Base-by-base conservation (phyloP, 2,329 filamentous ascomycete species). In the Aspergillus udagawae region DNA sequence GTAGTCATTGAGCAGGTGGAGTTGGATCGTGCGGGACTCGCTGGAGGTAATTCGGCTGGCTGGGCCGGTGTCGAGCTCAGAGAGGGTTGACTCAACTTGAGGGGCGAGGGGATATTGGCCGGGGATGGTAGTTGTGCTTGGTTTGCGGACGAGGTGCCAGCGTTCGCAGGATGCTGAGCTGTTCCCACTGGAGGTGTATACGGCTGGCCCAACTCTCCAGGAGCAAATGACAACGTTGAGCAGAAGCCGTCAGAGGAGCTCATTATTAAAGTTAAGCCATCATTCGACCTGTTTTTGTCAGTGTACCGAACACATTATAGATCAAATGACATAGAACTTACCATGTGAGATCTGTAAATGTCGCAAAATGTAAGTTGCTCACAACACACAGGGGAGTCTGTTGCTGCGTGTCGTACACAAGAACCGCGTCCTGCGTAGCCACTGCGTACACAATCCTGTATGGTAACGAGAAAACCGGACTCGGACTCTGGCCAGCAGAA, bases 181-280 rank as follows among this genome's bases (percentile, higher is more conserved):
- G 61, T 54, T 66, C 67, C 69, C 63, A 64, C 65, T 55, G 64
- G 58, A 57, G 69, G 88, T 8, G 86, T 87, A 72, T 95, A 95
- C 4, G 86, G 77, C 62, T 93, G 87, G 12, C 94, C 94, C 1
- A 99, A 79, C 73, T 99, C 94, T 8, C 91, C 90, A 2, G 89
- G 80, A 1, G 84, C 76, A 70, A 99, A 99, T 0, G 92, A 89
- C 5, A 99, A 80, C 0, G 90, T 89, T 0, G 94, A 99, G 73
- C 94, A 99, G 78, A 97, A 99, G 0, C 94, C 94, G 73, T 99
- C 94, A 0, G 94, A 97, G 0, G 94, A 99, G n/a, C 92, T 94
- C 78, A 99, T 95, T 51, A 99, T 81, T 23, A 99, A 79, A 1
- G 88, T 92, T 45, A 85, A 80, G 12, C 89, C 89, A 73, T 92